Evolutionary conservation across 345 rosid species (phyloP).

Genomic region (Dimocarpus longan): DNA sequence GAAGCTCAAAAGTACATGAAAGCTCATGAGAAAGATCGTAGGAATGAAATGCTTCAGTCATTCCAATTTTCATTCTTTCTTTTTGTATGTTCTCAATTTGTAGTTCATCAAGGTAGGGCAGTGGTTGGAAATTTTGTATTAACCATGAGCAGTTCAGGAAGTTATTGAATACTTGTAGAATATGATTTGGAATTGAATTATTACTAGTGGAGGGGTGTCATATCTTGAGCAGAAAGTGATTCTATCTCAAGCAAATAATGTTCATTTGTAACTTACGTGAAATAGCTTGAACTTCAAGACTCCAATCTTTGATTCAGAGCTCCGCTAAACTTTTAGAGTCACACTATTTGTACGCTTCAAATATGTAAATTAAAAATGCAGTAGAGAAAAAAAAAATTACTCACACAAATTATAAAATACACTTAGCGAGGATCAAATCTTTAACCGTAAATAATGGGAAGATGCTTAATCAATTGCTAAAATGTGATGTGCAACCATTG

Average conservation of each 20-base stretch:
- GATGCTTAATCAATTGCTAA: too few species aligned
- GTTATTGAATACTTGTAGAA: constrained; percentile 4
- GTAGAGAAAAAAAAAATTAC: too few species aligned
- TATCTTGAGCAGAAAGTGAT: neutral
- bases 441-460: too few species aligned
- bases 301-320: too few species aligned
- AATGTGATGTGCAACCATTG: too few species aligned
- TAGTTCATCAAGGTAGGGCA: neutral
- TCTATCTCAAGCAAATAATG: neutral
- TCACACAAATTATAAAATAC: too few species aligned
- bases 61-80: neutral
- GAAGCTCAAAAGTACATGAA: constrained; percentile 31
- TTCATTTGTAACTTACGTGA: too few species aligned
- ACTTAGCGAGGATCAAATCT: too few species aligned
- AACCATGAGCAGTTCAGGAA: constrained; percentile 1
- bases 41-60: neutral
- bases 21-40: constrained; percentile 26
- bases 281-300: too few species aligned
- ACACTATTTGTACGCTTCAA: too few species aligned
- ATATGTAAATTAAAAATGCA: too few species aligned
- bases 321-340: too few species aligned
- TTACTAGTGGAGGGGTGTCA: neutral
- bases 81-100: neutral
- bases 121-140: neutral
- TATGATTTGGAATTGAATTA: neutral